phyloP scores from a whole-genome alignment of 2,329 filamentous ascomycete genomes.

The Aspergillus awamori region DNA sequence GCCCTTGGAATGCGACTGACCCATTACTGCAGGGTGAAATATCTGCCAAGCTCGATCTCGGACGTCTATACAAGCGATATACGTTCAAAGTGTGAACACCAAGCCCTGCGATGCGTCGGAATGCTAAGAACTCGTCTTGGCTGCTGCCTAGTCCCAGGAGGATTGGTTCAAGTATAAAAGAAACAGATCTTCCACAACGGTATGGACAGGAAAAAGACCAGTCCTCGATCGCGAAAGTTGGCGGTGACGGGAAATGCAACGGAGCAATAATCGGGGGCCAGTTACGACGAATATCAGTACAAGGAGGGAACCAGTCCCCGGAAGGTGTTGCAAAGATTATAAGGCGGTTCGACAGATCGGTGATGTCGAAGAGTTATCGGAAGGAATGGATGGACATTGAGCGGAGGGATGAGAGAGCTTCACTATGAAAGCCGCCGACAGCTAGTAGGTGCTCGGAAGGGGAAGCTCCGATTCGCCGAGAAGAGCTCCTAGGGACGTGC shows the following conservation, averaged over 20 bases:
- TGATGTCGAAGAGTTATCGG: constrained; percentile 14
- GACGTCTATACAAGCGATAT: constrained; percentile 27
- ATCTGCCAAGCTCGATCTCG: constrained; percentile 35
- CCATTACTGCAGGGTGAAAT: constrained; percentile 47
- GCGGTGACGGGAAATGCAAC: constrained; percentile 4
- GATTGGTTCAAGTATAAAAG: constrained; percentile 23
- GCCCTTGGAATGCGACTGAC: constrained; percentile 57
- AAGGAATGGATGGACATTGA: constrained; percentile 19
- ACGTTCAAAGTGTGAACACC: constrained; percentile 26
- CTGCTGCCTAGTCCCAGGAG: constrained; percentile 21
- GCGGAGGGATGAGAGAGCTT: constrained; percentile 16
- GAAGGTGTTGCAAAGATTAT: constrained; percentile 6
- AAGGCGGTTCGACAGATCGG: constrained; percentile 3
- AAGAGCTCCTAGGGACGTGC: constrained; percentile 19
- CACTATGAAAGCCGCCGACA: constrained; percentile 22
- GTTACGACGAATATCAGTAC: constrained; percentile 5
- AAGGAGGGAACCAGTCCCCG: background rate
- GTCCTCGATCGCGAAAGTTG: background rate
- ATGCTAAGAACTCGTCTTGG: constrained; percentile 32
- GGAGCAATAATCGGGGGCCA: background rate
- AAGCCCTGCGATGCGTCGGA: constrained; percentile 30
- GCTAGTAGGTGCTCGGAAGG: constrained; percentile 25
- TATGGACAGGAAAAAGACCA: background rate
- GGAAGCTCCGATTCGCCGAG: constrained; percentile 30
- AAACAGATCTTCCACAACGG: constrained; percentile 9